A percentile compares a stretch with the other conserved stretches of the same genome.
Conservation (phyloP, 2,329 filamentous ascomycete genomes). For the Aspergillus unguis region DNA sequence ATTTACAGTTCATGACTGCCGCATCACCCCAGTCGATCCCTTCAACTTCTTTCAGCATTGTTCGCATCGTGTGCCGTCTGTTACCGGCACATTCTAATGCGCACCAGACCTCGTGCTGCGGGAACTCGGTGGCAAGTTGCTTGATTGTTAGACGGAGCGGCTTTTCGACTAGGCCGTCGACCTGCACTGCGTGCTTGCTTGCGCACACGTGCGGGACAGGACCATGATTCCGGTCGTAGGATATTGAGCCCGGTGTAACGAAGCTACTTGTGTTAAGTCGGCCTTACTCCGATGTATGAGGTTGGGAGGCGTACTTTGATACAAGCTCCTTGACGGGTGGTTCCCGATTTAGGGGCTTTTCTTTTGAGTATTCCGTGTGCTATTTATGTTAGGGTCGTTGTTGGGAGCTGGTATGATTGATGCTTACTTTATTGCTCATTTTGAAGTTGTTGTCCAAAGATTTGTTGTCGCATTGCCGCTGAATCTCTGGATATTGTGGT, state of each 20-base stretch:
- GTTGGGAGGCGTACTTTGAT: conserved; percentile 20
- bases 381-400: not conserved
- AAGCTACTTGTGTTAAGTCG: conserved; percentile 38
- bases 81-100: conserved; percentile 61
- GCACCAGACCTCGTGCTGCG: conserved; percentile 55
- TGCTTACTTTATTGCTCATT: conserved; percentile 5
- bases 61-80: conserved; percentile 59
- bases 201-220: conserved; percentile 49
- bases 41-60: conserved; percentile 55
- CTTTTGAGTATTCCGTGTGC: conserved; percentile 20
- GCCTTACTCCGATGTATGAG: not conserved
- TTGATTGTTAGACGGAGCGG: conserved; percentile 46
- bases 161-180: conserved; percentile 50
- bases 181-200: conserved; percentile 41
- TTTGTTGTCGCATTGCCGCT: not conserved
- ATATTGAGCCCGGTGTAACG: conserved; percentile 49
- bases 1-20: conserved; percentile 60
- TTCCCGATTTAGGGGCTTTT: conserved; percentile 35
- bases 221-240: conserved; percentile 59
- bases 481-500: not conserved
- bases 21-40: conserved; percentile 61
- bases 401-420: not conserved
- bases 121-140: conserved; percentile 47
- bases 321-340: conserved; percentile 28
- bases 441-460: not conserved